Evolutionary conservation across 306 rosid species (phyloP).

Genomic region (Pachyrhizus erosus): DNA sequence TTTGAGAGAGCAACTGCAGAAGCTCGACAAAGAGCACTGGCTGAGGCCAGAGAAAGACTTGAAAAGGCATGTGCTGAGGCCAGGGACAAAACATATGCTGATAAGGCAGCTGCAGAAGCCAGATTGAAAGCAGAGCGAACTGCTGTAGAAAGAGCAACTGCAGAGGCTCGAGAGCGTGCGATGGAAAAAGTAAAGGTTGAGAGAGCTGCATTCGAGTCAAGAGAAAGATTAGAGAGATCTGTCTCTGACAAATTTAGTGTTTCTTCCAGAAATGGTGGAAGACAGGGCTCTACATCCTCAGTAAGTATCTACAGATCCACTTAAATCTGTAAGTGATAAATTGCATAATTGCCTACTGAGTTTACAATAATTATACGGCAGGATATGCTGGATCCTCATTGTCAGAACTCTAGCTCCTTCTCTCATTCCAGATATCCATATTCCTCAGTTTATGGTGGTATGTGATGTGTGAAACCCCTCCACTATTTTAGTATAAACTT

Average conservation of each 20-base stretch:
- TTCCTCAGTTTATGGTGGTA: constrained; percentile 71
- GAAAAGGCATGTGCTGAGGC: constrained; percentile 97
- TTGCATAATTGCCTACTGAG: constrained; percentile 23
- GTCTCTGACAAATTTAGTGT: constrained; percentile 77
- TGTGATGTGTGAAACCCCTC: constrained; percentile 33
- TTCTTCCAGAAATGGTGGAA: constrained; percentile 64
- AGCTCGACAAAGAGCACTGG: constrained; percentile 84
- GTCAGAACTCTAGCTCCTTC: constrained; percentile 52
- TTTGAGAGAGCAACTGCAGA: constrained; percentile 87
- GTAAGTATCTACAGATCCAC: constrained; percentile 53
- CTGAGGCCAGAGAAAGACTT: constrained; percentile 89
- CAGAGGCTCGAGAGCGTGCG: constrained; percentile 95
- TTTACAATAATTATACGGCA: constrained; percentile 49
- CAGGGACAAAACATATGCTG: constrained; percentile 76
- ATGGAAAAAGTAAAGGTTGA: constrained; percentile 78
- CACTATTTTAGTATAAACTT: constrained; percentile 31
- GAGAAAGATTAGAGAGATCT: constrained; percentile 81
- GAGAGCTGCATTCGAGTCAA: constrained; percentile 66
- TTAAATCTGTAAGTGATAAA: constrained; percentile 33
- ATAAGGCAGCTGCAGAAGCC: constrained; percentile 78
- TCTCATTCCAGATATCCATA: constrained; percentile 60
- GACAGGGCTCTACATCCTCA: constrained; percentile 68
- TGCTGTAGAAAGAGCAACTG: constrained; percentile 90
- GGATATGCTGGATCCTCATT: constrained; percentile 71
- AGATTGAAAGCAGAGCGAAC: constrained; percentile 88